Conservation (phyloP, 1,139 yeast genomes). For the Sugiyamaella neomexicana region DNA sequence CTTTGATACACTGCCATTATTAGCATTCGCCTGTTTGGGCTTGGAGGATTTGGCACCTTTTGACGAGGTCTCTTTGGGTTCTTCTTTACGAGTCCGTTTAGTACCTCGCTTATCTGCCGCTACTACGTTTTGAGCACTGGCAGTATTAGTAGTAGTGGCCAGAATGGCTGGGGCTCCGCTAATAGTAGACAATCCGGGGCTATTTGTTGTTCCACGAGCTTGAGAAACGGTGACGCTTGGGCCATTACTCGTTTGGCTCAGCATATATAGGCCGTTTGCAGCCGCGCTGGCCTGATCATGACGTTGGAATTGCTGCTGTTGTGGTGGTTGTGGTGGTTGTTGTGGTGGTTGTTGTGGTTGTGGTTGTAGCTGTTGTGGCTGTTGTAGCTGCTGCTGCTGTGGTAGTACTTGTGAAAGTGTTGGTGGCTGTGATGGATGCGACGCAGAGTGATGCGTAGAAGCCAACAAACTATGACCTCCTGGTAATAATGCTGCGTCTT, state of each 20-base stretch:
- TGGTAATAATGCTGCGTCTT: background rate
- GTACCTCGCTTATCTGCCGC: background rate
- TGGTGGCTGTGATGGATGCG: slow-evolving; percentile 2
- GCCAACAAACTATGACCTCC: background rate
- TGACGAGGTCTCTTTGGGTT: background rate
- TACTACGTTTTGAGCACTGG: background rate
- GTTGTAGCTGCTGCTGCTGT: slow-evolving; percentile 2
- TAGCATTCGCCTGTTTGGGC: background rate
- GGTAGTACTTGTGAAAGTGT: background rate
- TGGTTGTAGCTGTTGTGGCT: slow-evolving; percentile 1
- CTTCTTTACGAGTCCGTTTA: slow-evolving; percentile 1
- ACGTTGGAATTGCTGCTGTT: slow-evolving; percentile 5
- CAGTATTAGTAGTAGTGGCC: background rate
- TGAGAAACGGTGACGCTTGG: too few relatives aligned
- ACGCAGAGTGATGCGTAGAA: background rate
- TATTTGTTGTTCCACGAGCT: background rate
- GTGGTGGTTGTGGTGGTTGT: slow-evolving; percentile 3
- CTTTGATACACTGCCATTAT: background rate
- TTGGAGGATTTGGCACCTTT: slow-evolving; percentile 9
- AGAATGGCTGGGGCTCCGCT: slow-evolving; percentile 2
- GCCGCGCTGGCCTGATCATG: slow-evolving; percentile 27
- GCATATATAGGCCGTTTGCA: slow-evolving; percentile 38
- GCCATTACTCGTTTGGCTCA: slow-evolving; percentile 28
- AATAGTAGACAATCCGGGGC: background rate
- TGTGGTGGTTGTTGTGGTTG: background rate